Conservation (phyloP, 2,329 filamentous ascomycete genomes). For the Aspergillus tamarii region DNA sequence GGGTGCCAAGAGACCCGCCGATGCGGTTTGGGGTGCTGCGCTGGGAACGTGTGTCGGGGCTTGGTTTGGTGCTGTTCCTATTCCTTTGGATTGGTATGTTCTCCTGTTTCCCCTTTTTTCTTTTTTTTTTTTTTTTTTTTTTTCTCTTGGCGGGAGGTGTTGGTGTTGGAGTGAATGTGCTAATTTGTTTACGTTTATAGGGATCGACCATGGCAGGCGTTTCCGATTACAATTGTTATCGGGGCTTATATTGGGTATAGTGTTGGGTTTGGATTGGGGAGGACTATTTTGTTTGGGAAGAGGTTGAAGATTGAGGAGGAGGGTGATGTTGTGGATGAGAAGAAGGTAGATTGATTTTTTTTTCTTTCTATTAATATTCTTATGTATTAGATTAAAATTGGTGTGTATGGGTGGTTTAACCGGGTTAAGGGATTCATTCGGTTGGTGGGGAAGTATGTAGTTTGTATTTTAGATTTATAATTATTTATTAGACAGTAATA, state of each 20-base stretch:
- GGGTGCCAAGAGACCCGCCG: conserved; percentile 71
- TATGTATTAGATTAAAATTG: not conserved
- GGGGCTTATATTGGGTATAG: conserved; percentile 81
- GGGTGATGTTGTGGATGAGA: conserved; percentile 5
- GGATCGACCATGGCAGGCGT: conserved; percentile 98
- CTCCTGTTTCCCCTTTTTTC: not conserved
- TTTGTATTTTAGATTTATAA: not conserved
- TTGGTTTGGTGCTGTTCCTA: conserved; percentile 92
- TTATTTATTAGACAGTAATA: not conserved
- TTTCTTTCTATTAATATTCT: not conserved
- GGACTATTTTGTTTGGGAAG: conserved; percentile 35
- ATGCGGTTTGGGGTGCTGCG: conserved; percentile 81
- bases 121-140: conserved; percentile 4
- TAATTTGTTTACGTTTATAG: conserved; percentile 32
- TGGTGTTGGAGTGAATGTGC: not conserved
- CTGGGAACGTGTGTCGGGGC: conserved; percentile 79
- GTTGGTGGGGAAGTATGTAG: not conserved
- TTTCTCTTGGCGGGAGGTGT: not conserved
- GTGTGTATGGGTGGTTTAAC: not conserved
- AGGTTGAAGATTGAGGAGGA: conserved; percentile 34
- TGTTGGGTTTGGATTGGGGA: conserved; percentile 54
- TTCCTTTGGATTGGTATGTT: conserved; percentile 84
- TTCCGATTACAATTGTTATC: conserved; percentile 87
- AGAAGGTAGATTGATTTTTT: conserved; percentile 7
- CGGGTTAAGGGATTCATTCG: not conserved